Evolutionary conservation across 176 grass and related monocot genomes (phyloP).

Genomic region (Oryza glumipatula): DNA sequence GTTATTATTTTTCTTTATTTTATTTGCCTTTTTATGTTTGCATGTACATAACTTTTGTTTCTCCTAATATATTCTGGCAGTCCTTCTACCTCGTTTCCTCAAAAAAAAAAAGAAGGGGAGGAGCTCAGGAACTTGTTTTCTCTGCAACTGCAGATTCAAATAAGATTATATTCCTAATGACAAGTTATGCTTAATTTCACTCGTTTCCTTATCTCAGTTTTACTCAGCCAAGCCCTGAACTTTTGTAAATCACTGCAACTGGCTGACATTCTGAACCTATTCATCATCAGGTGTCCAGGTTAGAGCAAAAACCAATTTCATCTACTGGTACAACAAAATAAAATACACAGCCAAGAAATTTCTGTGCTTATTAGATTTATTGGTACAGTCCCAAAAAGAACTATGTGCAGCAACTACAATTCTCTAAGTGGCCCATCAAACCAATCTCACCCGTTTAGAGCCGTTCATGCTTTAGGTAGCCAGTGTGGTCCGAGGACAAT

Average conservation of each 20-base stretch:
- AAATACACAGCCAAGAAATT: background rate
- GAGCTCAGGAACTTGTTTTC: background rate
- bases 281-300: background rate
- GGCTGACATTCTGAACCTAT: background rate
- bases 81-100: too few relatives aligned
- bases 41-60: too few relatives aligned
- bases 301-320: background rate
- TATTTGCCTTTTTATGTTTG: too few relatives aligned
- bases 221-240: background rate
- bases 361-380: constrained; percentile 32
- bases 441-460: background rate
- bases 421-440: background rate
- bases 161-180: background rate
- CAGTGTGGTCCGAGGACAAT: constrained; percentile 55
- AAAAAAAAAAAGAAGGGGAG: background rate
- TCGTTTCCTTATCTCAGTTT: background rate
- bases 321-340: background rate
- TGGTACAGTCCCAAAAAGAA: background rate
- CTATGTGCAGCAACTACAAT: constrained; percentile 28
- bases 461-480: constrained; percentile 35
- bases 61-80: too few relatives aligned
- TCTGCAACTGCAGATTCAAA: constrained; percentile 7
- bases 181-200: background rate
- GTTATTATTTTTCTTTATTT: too few relatives aligned
- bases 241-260: background rate